A percentile compares a stretch with the other conserved stretches of the same genome.
Evolutionary conservation across 2,329 filamentous ascomycete species (phyloP).

Genomic region (Grosmannia penicillata): DNA sequence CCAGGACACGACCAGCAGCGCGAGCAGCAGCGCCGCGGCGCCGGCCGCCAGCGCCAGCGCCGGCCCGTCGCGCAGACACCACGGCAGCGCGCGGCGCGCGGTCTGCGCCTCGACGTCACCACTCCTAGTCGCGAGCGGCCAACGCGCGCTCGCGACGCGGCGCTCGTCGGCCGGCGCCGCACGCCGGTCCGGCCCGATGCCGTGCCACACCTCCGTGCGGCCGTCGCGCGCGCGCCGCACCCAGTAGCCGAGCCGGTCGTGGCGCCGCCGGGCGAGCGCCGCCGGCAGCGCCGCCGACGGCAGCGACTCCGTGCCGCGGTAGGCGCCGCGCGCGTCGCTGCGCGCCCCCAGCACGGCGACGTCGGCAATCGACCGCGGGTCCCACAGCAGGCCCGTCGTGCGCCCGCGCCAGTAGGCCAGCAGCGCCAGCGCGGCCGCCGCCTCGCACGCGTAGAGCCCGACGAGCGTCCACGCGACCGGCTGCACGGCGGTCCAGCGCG

Average conservation of each 20-base stretch:
- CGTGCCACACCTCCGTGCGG: constrained; percentile 61
- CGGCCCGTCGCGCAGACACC: constrained; percentile 54
- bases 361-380: constrained; percentile 69
- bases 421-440: constrained; percentile 41
- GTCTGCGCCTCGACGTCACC: constrained; percentile 14
- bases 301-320: constrained; percentile 52
- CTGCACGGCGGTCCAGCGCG: constrained; percentile 70
- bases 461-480: constrained; percentile 67
- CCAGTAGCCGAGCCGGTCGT: constrained; percentile 79
- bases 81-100: constrained; percentile 56
- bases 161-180: constrained; percentile 4
- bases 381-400: constrained; percentile 71
- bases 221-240: constrained; percentile 47
- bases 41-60: constrained; percentile 57
- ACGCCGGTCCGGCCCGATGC: constrained; percentile 37
- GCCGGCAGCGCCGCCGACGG: constrained; percentile 33
- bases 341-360: constrained; percentile 63
- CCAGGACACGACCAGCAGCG: constrained; percentile 67
- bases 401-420: constrained; percentile 49
- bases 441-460: constrained; percentile 54
- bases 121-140: too few relatives aligned
- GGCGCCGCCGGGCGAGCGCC: constrained; percentile 38
- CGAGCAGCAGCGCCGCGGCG: constrained; percentile 50
- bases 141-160: too few relatives aligned
- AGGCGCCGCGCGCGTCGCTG: constrained; percentile 64